phyloP scores from a whole-genome alignment of 352 stramenopile species.

The Pythium apleroticum region DNA sequence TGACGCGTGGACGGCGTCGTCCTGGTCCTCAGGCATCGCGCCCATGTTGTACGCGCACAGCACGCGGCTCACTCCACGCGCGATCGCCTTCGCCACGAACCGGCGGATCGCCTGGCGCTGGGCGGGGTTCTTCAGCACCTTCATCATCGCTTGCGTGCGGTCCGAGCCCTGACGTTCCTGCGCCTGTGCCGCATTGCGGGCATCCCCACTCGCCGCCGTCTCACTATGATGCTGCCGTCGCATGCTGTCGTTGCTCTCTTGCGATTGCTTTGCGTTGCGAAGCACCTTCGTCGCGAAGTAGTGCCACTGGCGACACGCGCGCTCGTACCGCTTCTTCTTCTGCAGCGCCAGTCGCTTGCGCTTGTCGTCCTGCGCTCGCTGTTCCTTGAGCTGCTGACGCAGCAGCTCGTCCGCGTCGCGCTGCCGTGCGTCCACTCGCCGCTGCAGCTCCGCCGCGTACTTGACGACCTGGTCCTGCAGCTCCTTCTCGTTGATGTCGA shows the following conservation, averaged over 20 bases:
- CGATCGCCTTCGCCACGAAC: slow-evolving; percentile 34
- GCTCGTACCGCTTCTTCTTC: slow-evolving; percentile 35
- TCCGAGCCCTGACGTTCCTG: neutral
- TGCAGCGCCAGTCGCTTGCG: slow-evolving; percentile 41
- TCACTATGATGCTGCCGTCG: slow-evolving; percentile 6
- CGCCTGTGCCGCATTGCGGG: neutral
- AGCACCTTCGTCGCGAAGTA: slow-evolving; percentile 37
- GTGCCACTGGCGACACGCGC: slow-evolving; percentile 36
- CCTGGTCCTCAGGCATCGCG: neutral
- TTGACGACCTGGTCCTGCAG: slow-evolving; percentile 40
- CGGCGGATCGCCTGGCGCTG: slow-evolving; percentile 32
- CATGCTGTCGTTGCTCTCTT: slow-evolving; percentile 10
- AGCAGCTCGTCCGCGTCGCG: slow-evolving; percentile 37
- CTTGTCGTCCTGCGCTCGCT: slow-evolving; percentile 36
- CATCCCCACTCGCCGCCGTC: neutral
- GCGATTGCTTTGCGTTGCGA: slow-evolving; percentile 18
- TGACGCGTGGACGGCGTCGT: neutral
- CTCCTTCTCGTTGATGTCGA: slow-evolving; percentile 36
- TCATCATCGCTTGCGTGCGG: slow-evolving; percentile 4
- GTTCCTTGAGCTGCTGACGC: slow-evolving; percentile 39
- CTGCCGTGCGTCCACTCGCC: slow-evolving; percentile 35
- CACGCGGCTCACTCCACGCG: slow-evolving; percentile 33
- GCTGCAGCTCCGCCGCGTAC: slow-evolving; percentile 40
- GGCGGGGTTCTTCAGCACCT: slow-evolving; percentile 14
- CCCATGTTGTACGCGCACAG: slow-evolving; percentile 40